Evolutionary conservation across 1,284 basidiomycete species (phyloP), one percentile per base, ranked within the genome.

Genomic region (Sporisorium sorghi): DNA sequence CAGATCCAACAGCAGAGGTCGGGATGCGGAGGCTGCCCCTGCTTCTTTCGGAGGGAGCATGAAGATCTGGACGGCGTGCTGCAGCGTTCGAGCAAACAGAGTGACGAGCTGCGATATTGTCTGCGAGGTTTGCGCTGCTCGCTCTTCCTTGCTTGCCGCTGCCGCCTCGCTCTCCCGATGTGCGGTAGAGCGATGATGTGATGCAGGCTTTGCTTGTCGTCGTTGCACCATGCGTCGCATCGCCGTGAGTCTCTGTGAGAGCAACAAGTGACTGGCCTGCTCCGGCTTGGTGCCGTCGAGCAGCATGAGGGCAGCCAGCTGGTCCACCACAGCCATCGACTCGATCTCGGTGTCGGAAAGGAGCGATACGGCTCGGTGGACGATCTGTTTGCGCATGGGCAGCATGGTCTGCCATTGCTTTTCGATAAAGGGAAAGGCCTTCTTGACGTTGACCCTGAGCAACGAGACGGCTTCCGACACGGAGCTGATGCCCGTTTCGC

Each of bases 331-430:
- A 0, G 65, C 73, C 28, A 52, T 51, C 19, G 55, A 59, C 40
- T 72, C 65, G 23, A 76, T 64, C 26, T 76, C 64, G 21, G 35
- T 32, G 43, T 70, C 68, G n/a, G 72, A 48, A 30, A 77, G 68
- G 7, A 77, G 60, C 1, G 57, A 42, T 2, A 75, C 54, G 8
- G 75, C 72, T 24, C 75, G 40, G 19, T 71, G 58, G 0, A 77
- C 48, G 26, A 77, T 72, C 35, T 77, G 75, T 51, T 77, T 76
- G 32, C 71, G 67, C 77, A 79, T 79, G 4, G 76, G 77, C 14
- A 60, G 48, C 58, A 79, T 69, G 44, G 63, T 68, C 30, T 67
- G 65, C 72, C 68, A 75, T 21, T 79, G 77, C 59, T 73, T 71
- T 37, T 73, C 72, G 47, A 78, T 73, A 65, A 77, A 79, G 2